Evolutionary conservation across 805 yeast species (phyloP).

Genomic region (Saturnispora quitensis): DNA sequence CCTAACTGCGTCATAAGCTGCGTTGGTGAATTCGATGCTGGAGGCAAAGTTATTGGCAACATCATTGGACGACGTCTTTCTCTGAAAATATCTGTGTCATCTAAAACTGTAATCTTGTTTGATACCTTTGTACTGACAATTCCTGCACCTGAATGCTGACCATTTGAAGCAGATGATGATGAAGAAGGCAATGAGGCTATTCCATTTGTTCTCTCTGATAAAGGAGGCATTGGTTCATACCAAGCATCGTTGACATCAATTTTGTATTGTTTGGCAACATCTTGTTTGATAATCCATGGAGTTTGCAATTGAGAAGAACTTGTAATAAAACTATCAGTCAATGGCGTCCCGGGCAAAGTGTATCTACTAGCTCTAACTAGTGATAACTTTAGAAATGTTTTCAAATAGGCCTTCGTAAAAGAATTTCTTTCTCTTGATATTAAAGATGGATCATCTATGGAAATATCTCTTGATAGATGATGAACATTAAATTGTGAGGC

Average conservation of each 20-base stretch:
- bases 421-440: slow-evolving; percentile 75
- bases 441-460: slow-evolving; percentile 57
- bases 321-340: background rate
- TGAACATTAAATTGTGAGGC: slow-evolving; percentile 6
- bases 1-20: background rate
- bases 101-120: background rate
- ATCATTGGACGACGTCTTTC: slow-evolving; percentile 18
- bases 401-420: slow-evolving; percentile 83
- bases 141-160: background rate
- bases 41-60: slow-evolving; percentile 9
- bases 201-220: background rate
- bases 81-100: slow-evolving; percentile 8
- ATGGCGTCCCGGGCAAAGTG: slow-evolving; percentile 38
- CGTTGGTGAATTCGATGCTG: background rate
- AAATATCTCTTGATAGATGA: slow-evolving; percentile 34
- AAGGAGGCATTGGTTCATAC: slow-evolving; percentile 1
- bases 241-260: slow-evolving; percentile 39
- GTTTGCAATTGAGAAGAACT: slow-evolving; percentile 25
- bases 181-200: background rate
- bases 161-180: background rate
- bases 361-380: slow-evolving; percentile 69
- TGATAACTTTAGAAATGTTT: slow-evolving; percentile 77
- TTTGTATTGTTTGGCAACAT: slow-evolving; percentile 61
- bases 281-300: slow-evolving; percentile 87
- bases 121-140: background rate